A percentile compares a stretch with the other conserved stretches of the same genome.
phyloP scores from a whole-genome alignment of 306 rosid species.

The Dryas drummondii region DNA sequence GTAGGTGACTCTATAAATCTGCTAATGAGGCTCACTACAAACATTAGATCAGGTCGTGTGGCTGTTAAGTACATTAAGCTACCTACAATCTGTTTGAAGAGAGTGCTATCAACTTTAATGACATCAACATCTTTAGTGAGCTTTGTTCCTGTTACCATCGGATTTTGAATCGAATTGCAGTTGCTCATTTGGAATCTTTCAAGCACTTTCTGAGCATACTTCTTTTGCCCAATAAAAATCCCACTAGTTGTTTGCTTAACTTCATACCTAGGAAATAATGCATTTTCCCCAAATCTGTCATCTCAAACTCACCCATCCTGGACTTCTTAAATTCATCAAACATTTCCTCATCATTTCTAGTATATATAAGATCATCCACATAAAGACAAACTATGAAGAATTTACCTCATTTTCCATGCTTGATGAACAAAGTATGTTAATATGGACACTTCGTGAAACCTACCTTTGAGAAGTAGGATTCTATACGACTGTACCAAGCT shows the following conservation, averaged over 20 bases:
- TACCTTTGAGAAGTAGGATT: too few species aligned
- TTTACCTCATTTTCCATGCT: background rate
- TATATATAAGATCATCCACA: constrained; percentile 4
- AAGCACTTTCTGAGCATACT: background rate
- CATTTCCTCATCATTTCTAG: background rate
- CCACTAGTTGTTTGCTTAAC: background rate
- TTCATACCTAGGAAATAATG: background rate
- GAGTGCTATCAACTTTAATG: background rate
- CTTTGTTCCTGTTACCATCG: background rate
- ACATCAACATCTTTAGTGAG: background rate
- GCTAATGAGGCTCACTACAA: background rate
- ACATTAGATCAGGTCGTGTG: background rate
- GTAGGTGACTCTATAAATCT: background rate
- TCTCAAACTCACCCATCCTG: background rate
- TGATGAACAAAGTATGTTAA: constrained; percentile 2
- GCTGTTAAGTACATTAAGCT: background rate
- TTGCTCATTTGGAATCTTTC: background rate
- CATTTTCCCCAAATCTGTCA: background rate
- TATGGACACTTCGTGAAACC: background rate
- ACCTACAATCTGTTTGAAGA: background rate
- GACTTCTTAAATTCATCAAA: background rate
- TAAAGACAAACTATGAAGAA: background rate
- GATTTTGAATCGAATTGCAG: background rate
- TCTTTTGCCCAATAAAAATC: background rate
- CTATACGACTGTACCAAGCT: too few species aligned